Evolutionary conservation across 257 asterid genomes (phyloP), one percentile per base, ranked within the genome.

Genomic region (Primulina huaijiensis): DNA sequence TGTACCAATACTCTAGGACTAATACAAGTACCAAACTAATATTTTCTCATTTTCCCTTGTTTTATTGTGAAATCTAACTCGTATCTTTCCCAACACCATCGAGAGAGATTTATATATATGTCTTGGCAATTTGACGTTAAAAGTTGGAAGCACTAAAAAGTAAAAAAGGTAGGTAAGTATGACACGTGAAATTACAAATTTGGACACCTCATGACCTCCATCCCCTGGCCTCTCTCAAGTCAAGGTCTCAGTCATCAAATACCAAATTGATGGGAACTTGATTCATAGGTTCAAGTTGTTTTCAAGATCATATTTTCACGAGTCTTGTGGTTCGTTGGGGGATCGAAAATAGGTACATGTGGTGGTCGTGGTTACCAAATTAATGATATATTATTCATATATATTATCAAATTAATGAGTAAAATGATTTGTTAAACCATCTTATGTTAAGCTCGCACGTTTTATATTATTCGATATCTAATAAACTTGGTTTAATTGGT

Each of bases 241-340:
- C n/a, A n/a, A 68, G 43, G 55, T 57, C 33, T 11, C 65, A 63
- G 69, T 73, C 73, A 73, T 62, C 64, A 23, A 53, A 80, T 74
- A 62, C 83, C 85, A 76, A 85, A 81, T 82, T 78, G 81, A 80
- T 81, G 79, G 78, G 70, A 62, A 4, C 52, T 74, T 60, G 88
- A 84, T 81, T 38, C 76, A 77, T 63, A 53, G 82, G 81, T 73
- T 67, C 73, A 16, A 50, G 21, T 17, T 16, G 57, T 50, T 50
- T 50, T 50, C 57, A 74, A 64, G 86, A 2, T 50, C 57, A 50
- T 38, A 38, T 38, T 8, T 3, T 38, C 46, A 38, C 56, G 8
- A 20, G 57, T 2, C 8, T 50, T 50, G 20, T 50, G 57, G 53
- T 43, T 43, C 53, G n/a, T 43, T 12, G 53, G 53, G n/a, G 57